Evolutionary conservation across 352 stramenopile species (phyloP).

Genomic region (Pythium myriotylum): DNA sequence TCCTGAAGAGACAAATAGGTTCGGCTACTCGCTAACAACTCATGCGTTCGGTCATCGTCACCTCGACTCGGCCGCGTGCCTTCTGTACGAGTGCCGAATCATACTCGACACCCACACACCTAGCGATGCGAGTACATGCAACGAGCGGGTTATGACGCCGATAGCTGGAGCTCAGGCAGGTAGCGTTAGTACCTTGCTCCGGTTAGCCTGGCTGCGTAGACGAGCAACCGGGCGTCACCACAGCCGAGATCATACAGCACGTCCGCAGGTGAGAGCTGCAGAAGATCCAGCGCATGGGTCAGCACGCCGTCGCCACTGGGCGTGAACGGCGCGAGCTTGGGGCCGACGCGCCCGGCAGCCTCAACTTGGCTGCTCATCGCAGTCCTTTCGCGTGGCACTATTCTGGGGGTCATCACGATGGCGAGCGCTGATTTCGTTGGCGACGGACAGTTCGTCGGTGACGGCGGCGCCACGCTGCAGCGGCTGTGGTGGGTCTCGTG

Average conservation of each 20-base stretch:
- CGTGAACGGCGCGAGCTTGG: slow-evolving; percentile 83
- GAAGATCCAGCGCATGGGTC: slow-evolving; percentile 57
- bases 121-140: slow-evolving; percentile 14
- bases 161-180: neutral
- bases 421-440: slow-evolving; percentile 32
- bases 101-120: slow-evolving; percentile 80
- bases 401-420: neutral
- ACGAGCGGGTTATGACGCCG: neutral
- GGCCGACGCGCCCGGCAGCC: slow-evolving; percentile 19
- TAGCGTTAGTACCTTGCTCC: slow-evolving; percentile 34
- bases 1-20: slow-evolving; percentile 32
- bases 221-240: slow-evolving; percentile 72
- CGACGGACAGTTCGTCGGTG: slow-evolving; percentile 55
- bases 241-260: slow-evolving; percentile 81
- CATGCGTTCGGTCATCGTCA: slow-evolving; percentile 14
- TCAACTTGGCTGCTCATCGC: slow-evolving; percentile 8
- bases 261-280: slow-evolving; percentile 54
- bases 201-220: slow-evolving; percentile 53
- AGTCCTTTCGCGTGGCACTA: neutral
- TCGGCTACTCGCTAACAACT: neutral
- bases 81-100: slow-evolving; percentile 58
- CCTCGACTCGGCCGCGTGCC: slow-evolving; percentile 45
- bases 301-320: slow-evolving; percentile 73
- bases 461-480: slow-evolving; percentile 55
- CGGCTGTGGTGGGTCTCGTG: slow-evolving; percentile 40